These are phyloP conservation scores for Tremella mesenterica DNA, from an alignment of 768 basidiomycete species.

Conservation along the genomic window DNA sequence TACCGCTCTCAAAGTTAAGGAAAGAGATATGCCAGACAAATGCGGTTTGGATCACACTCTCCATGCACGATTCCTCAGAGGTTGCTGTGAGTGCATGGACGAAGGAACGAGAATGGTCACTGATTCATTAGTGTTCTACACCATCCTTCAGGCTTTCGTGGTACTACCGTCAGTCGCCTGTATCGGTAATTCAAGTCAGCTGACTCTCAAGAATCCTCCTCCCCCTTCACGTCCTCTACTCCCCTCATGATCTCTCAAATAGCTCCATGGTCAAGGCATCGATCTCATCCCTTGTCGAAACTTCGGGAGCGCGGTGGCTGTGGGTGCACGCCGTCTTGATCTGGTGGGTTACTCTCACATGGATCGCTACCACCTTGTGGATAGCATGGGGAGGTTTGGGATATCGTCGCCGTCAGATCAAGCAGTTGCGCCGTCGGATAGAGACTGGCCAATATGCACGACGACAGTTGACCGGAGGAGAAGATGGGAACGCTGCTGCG, in stretches of 20 bases:
- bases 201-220: conserved; percentile 28
- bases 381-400: conserved; percentile 41
- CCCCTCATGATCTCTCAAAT: conserved; percentile 12
- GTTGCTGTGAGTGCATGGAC: conserved; percentile 18
- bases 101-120: not conserved
- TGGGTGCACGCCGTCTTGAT: conserved; percentile 43
- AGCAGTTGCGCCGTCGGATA: conserved; percentile 7
- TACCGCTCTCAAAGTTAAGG: conserved; percentile 29
- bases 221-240: conserved; percentile 37
- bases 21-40: conserved; percentile 38
- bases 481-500: not conserved
- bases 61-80: conserved; percentile 39
- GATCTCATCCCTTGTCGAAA: conserved; percentile 28
- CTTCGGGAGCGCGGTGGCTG: conserved; percentile 31
- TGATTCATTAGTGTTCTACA: conserved; percentile 36
- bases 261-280: conserved; percentile 41
- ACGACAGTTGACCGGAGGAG: not conserved
- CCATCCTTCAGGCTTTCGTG: conserved; percentile 27
- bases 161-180: conserved; percentile 25
- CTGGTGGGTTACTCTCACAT: conserved; percentile 41
- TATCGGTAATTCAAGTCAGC: not conserved
- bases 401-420: conserved; percentile 32
- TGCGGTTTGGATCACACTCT: conserved; percentile 41
- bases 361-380: conserved; percentile 36
- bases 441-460: not conserved